Evolutionary conservation across 164 flowering plant genomes (phyloP), one percentile per base, ranked within the genome.

Genomic region (Berberis vulgaris): DNA sequence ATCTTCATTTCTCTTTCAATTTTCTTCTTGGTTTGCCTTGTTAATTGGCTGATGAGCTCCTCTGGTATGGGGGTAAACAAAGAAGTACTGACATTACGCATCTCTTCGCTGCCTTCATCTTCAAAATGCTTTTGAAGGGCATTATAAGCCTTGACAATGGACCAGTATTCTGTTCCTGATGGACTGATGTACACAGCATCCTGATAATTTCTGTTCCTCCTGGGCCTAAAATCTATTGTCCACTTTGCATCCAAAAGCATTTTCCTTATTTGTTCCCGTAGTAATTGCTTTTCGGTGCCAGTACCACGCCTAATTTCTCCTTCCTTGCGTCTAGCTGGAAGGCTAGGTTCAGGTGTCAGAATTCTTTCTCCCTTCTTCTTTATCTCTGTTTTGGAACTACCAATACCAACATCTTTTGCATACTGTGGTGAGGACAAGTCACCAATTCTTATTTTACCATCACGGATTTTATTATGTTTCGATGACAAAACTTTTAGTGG

Each of bases 181-280:
- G 82, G 86, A 66, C 70, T 81, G 60, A 82, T 78, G 78, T 89
- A 92, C 41, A 92, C 88, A 1, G 90, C 81, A 78, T 92, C 98
- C 6, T 49, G 62, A 71, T 92, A 92, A 2, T 74, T 78, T 71
- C 64, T 87, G 57, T 72, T 66, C 56, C 4, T 64, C 74, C 98
- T 79, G 8, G 81, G 87, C 65, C 89, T 77, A 65, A 73, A 73
- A 2, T 89, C 86, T 73, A 89, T 72, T 6, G 60, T 83, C 98
- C 98, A 92, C 1, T 95, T 96, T 3, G 84, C 87, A 57, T 66
- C 65, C 49, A 75, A 10, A 60, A 92, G 83, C 72, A 87, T 66
- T 39, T 70, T 71, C 39, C 72, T 69, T 57, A 92, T 84, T 64
- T 70, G 74, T 6, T 82, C 79, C 60, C 91, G 81, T 39, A 92